These are phyloP conservation scores for Neurospora sp. DNA, from an alignment of 2,329 filamentous ascomycete species.

Conservation along the genomic window DNA sequence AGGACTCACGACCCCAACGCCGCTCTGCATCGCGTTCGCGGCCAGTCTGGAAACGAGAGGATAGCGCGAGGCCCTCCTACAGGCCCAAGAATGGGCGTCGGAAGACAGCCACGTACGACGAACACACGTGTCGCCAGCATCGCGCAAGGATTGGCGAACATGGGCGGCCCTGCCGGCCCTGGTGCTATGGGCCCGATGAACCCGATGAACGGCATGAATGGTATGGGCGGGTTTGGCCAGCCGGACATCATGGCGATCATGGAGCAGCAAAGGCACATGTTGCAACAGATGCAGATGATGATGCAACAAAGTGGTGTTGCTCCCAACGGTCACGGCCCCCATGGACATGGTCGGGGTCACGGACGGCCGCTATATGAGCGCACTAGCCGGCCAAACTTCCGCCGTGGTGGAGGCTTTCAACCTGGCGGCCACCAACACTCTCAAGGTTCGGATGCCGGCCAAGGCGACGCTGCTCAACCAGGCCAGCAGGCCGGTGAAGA, in stretches of 20 bases:
- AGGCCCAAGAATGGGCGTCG: slow-evolving; percentile 53
- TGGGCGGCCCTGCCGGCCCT: slow-evolving; percentile 28
- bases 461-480: slow-evolving; percentile 27
- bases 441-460: slow-evolving; percentile 23
- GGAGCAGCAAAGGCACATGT: slow-evolving; percentile 80
- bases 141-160: slow-evolving; percentile 38
- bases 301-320: slow-evolving; percentile 32
- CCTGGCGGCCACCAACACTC: slow-evolving; percentile 16
- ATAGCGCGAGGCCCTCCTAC: slow-evolving; percentile 64
- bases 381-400: slow-evolving; percentile 48
- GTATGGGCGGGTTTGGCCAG: slow-evolving; percentile 31
- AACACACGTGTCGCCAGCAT: slow-evolving; percentile 42
- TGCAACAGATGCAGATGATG: slow-evolving; percentile 62
- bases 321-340: slow-evolving; percentile 26
- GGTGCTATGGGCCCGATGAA: slow-evolving; percentile 30
- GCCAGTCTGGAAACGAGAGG: slow-evolving; percentile 61
- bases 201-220: slow-evolving; percentile 28
- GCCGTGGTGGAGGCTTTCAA: slow-evolving; percentile 35
- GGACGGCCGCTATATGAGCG: slow-evolving; percentile 67
- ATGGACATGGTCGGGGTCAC: slow-evolving; percentile 29
- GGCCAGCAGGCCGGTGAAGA: slow-evolving; percentile 37
- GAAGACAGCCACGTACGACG: slow-evolving; percentile 37
- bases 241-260: slow-evolving; percentile 62
- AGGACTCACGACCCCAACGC: slow-evolving; percentile 52
- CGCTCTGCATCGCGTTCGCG: slow-evolving; percentile 72